Evolutionary conservation across 192 early-diverging fungal species (phyloP), one percentile per base, ranked within the genome.

Genomic region (Gigaspora rosea): DNA sequence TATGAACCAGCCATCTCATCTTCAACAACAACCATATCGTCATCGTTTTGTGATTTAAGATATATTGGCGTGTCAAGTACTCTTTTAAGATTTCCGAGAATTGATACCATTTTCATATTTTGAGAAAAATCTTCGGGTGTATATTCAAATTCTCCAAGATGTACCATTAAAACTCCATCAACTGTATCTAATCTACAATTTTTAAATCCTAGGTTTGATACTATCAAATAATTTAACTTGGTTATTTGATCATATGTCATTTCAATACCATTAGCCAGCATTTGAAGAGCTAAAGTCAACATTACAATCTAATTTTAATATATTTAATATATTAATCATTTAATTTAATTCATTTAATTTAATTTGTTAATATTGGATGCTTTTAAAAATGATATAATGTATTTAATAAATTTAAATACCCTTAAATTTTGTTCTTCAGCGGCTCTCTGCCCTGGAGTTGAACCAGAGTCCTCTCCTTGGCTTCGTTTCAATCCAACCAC

Each of bases 271-370:
- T 85, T 85, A 10, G 83, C 86, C 1, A 87, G 76, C 88, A 90
- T 90, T 75, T 90, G 87, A 9, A 90, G 69, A 1, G 86, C 87
- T 46, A 90, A 63, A 4, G 80, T 85, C 56, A 87, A 51, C 72
- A 90, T 64, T 68, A 67, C n/a, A 67, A 75, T 49, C 74, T 75
- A n/a, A 27, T 27, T 27, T 27, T 27, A 27, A 27, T 27, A 27
- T 27, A 33, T 41, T 41, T 6, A 63, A 63, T 33, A 35, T 22
- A 11, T 9, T 15, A 63, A 35, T 13, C 4, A 62, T 13, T 11
- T 33, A 62, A 32, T 12, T 5, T 15, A 13, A 33, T 8, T 15
- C 4, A 62, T 13, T 11, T 33, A 62, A 32, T 12, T 5, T 15
- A 13, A 33, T 8, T 15, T 63, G 15, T 15, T 16, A 50, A 56